Conservation (phyloP, 306 rosid species). For the Gillenia trifoliata region DNA sequence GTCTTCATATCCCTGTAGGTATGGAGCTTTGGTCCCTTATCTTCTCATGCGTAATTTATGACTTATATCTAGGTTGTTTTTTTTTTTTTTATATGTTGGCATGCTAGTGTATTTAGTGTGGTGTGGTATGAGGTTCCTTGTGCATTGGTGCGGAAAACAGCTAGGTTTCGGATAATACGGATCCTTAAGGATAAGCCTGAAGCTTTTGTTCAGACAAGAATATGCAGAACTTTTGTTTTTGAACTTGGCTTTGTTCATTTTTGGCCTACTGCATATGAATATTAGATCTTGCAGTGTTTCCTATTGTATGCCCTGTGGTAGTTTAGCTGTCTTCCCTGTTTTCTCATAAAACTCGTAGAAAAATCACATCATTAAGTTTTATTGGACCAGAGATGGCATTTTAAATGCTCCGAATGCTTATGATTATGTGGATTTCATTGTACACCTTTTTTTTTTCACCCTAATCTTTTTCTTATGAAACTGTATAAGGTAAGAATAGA, state of each 20-base stretch:
- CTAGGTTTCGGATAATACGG: neutral
- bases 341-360: neutral
- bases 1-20: constrained; percentile 18
- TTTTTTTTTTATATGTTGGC: neutral
- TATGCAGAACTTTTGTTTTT: neutral
- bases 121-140: neutral
- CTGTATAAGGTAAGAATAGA: neutral
- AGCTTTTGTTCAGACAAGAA: neutral
- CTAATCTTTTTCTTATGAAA: neutral
- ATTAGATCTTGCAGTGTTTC: neutral
- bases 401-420: neutral
- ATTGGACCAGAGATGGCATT: neutral
- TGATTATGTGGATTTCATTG: neutral
- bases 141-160: neutral
- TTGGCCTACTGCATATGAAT: neutral
- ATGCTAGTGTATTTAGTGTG: neutral
- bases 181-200: neutral
- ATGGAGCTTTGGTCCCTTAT: constrained; percentile 19
- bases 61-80: neutral
- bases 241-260: neutral
- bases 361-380: neutral
- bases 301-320: neutral
- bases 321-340: neutral
- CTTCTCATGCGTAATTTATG: constrained; percentile 1
- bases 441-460: neutral